These are phyloP conservation scores for Chlorociboria aeruginascens DNA, from an alignment of 495 filamentous ascomycete species.

Conservation along the genomic window DNA sequence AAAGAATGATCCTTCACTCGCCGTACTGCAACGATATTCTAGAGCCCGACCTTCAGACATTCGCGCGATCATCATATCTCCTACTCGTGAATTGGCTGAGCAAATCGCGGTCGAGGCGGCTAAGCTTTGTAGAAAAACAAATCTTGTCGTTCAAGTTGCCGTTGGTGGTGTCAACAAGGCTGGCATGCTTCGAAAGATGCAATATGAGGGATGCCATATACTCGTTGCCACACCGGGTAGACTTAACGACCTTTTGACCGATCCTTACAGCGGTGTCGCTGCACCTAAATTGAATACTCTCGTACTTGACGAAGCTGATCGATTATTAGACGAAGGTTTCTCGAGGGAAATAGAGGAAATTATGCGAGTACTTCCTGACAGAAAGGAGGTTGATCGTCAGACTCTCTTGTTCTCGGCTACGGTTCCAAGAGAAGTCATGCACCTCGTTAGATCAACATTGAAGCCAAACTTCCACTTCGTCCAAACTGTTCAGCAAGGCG, in stretches of 20 bases:
- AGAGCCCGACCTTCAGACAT: constrained; percentile 50
- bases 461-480: constrained; percentile 71
- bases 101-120: constrained; percentile 80
- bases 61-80: constrained; percentile 81
- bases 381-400: constrained; percentile 51
- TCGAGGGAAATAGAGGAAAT: constrained; percentile 65
- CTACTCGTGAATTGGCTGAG: constrained; percentile 88
- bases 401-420: constrained; percentile 93
- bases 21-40: constrained; percentile 16
- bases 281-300: constrained; percentile 66
- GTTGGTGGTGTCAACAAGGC: constrained; percentile 80
- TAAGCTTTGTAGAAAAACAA: constrained; percentile 54
- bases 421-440: constrained; percentile 70
- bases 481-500: constrained; percentile 68
- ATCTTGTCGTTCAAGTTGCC: constrained; percentile 68
- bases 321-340: constrained; percentile 85
- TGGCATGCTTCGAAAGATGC: constrained; percentile 47
- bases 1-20: constrained; percentile 39
- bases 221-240: constrained; percentile 87
- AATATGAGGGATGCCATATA: constrained; percentile 69
- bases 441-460: constrained; percentile 52
- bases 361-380: constrained; percentile 49
- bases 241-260: constrained; percentile 71
- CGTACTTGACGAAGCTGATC: constrained; percentile 90
- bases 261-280: constrained; percentile 47